Conservation (phyloP, 179 eudicot genomes). For the Beta corolliflora region DNA sequence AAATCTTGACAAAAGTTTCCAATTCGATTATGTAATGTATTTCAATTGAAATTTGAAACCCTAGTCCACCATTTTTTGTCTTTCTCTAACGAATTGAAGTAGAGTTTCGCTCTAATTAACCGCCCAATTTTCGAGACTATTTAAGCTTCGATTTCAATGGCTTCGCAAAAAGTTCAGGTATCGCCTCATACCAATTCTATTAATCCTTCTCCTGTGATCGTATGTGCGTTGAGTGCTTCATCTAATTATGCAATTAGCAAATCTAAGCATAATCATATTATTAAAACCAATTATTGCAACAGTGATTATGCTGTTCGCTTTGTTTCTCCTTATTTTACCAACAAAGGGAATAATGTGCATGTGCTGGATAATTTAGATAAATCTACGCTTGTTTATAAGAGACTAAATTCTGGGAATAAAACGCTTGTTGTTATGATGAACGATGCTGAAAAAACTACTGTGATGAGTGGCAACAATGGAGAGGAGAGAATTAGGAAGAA, state of each 20-base stretch:
- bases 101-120: too few species aligned
- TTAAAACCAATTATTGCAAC: too few species aligned
- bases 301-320: background rate
- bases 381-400: too few species aligned
- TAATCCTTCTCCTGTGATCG: background rate
- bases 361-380: too few species aligned
- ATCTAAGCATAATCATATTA: background rate
- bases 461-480: background rate
- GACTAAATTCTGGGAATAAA: too few species aligned
- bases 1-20: too few species aligned
- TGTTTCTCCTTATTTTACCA: conserved; percentile 15
- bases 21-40: too few species aligned
- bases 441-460: background rate
- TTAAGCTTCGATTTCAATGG: conserved; percentile 8
- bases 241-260: background rate
- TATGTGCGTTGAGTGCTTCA: conserved; percentile 16
- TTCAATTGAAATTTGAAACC: too few species aligned
- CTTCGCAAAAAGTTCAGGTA: conserved; percentile 7
- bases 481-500: background rate
- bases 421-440: background rate
- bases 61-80: too few species aligned
- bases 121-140: too few species aligned
- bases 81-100: too few species aligned
- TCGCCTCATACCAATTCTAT: background rate
- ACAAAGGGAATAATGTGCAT: too few species aligned